These are phyloP conservation scores for Botrytis medusae DNA, from an alignment of 2,329 filamentous ascomycete genomes.

Conservation along the genomic window DNA sequence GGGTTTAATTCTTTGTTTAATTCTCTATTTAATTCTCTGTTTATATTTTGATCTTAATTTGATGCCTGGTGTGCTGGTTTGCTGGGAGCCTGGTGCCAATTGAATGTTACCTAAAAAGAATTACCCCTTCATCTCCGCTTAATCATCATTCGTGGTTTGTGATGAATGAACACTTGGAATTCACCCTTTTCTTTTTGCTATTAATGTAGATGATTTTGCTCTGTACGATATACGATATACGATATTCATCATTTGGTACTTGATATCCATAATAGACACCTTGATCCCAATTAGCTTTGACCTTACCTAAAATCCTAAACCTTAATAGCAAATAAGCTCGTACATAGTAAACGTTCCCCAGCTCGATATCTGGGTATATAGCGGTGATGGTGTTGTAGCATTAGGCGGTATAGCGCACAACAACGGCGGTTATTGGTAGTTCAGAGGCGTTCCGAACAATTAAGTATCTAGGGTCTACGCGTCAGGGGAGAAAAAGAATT, in stretches of 20 bases:
- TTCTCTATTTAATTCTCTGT: not conserved
- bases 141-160: not conserved
- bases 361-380: constrained; percentile 4
- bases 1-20: not conserved
- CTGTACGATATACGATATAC: not conserved
- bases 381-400: not conserved
- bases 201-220: not conserved
- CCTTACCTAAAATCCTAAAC: not conserved
- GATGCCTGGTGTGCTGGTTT: not conserved
- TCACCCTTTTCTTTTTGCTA: not conserved
- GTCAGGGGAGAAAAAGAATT: not conserved
- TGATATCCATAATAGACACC: not conserved
- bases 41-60: not conserved
- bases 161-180: not conserved
- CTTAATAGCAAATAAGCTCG: not conserved
- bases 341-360: not conserved
- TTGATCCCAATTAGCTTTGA: not conserved
- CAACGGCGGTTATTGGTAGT: not conserved
- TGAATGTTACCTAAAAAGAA: not conserved
- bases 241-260: not conserved
- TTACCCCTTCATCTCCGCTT: not conserved
- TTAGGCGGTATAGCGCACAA: not conserved
- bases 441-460: not conserved
- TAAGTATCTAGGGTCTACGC: constrained; percentile 2
- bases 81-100: not conserved